Percentiles rank a stretch among this genome's conserved stretches.
Conservation (phyloP, 257 asterid species). For the Scutellaria barbata region DNA sequence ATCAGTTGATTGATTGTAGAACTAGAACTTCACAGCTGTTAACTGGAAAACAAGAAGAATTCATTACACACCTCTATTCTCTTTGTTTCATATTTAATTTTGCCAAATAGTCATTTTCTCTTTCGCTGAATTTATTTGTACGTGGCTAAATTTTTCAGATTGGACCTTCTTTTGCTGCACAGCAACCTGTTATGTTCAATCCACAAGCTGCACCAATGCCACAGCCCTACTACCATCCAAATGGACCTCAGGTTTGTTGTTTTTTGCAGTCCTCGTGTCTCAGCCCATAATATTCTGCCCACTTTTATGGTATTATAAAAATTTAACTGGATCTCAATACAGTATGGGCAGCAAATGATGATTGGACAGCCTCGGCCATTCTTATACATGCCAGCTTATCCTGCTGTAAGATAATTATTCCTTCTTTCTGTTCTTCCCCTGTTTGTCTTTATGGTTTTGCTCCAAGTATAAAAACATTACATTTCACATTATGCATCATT, state of each 20-base stretch:
- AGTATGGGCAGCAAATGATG: slow-evolving; percentile 93
- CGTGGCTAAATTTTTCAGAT: slow-evolving; percentile 54
- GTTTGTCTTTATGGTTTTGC: slow-evolving; percentile 9
- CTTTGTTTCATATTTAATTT: not conserved
- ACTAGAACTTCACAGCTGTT: slow-evolving; percentile 1
- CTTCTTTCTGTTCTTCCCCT: slow-evolving; percentile 21
- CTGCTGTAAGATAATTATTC: slow-evolving; percentile 63
- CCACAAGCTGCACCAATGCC: slow-evolving; percentile 73
- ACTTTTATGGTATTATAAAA: not conserved
- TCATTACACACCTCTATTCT: not conserved
- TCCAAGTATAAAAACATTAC: not conserved
- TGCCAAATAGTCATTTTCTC: slow-evolving; percentile 15
- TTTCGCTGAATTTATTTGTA: slow-evolving; percentile 16
- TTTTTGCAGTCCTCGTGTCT: slow-evolving; percentile 12
- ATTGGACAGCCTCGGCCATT: slow-evolving; percentile 89
- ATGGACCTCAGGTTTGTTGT: slow-evolving; percentile 85
- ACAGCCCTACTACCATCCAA: slow-evolving; percentile 83
- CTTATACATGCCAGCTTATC: slow-evolving; percentile 80
- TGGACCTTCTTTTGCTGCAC: slow-evolving; percentile 68
- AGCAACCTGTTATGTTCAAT: slow-evolving; percentile 76
- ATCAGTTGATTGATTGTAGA: not conserved
- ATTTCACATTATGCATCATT: slow-evolving; percentile 16
- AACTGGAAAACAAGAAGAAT: not conserved
- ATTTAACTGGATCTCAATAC: slow-evolving; percentile 36
- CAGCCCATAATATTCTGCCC: slow-evolving; percentile 23